Evolutionary conservation across 768 basidiomycete genomes (phyloP).

Genomic region (Rhodosporidiobolus odoratus): DNA sequence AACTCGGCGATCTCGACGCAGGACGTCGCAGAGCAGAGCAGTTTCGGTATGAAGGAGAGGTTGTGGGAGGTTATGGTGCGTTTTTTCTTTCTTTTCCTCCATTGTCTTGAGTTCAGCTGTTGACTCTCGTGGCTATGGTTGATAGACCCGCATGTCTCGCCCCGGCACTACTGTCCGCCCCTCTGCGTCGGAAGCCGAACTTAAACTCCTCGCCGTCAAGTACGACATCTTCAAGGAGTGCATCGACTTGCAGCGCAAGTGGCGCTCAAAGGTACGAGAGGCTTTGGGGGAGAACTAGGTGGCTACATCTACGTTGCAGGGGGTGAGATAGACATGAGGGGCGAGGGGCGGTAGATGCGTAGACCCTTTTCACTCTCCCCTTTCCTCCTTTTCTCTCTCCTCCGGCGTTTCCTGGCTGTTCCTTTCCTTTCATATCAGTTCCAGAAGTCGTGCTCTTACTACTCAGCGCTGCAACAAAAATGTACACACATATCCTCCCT

Average conservation of each 20-base stretch:
- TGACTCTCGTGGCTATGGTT: not conserved
- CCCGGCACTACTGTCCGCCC: conserved; percentile 67
- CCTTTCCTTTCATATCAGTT: too few relatives aligned
- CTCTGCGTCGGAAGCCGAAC: conserved; percentile 58
- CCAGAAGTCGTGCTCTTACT: too few relatives aligned
- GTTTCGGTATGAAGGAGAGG: conserved; percentile 56
- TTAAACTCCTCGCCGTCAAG: conserved; percentile 76
- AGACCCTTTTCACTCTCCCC: too few relatives aligned
- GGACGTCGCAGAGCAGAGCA: conserved; percentile 45
- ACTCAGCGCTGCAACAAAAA: too few relatives aligned
- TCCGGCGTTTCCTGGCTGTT: too few relatives aligned
- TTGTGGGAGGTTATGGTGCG: conserved; percentile 90
- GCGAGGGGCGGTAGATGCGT: not conserved
- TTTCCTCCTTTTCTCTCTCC: too few relatives aligned
- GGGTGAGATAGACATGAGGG: not conserved
- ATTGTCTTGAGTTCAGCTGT: not conserved
- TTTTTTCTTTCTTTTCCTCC: not conserved
- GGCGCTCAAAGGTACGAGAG: conserved; percentile 70
- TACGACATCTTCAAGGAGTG: conserved; percentile 86
- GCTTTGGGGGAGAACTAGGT: conserved; percentile 40
- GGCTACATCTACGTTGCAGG: not conserved
- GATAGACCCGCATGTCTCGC: conserved; percentile 85
- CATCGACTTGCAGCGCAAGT: conserved; percentile 80
- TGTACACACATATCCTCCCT: too few relatives aligned
- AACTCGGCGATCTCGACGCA: conserved; percentile 48